Conservation (phyloP, 108 stramenopile species). For the Discostella pseudostelligera region DNA sequence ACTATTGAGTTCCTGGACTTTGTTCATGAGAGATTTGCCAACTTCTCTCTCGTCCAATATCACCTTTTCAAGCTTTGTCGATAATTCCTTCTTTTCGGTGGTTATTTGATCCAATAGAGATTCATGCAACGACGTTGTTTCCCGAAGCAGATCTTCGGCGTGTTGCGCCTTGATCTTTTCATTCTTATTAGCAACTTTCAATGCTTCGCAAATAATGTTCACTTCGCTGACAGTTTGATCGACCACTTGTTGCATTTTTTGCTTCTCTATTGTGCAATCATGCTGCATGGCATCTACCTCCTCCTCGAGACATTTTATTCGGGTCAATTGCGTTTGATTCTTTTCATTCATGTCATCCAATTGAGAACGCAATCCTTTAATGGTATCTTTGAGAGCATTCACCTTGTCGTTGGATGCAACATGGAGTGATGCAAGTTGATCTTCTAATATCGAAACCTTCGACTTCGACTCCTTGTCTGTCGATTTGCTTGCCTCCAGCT, state of each 20-base stretch:
- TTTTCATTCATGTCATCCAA: slow-evolving; percentile 4
- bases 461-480: slow-evolving; percentile 16
- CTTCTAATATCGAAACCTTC: slow-evolving; percentile 5
- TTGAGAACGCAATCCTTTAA: slow-evolving; percentile 18
- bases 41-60: slow-evolving; percentile 29
- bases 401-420: slow-evolving; percentile 16
- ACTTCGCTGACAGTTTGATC: slow-evolving; percentile 16
- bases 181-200: slow-evolving; percentile 7
- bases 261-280: slow-evolving; percentile 10
- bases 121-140: slow-evolving; percentile 12
- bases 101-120: slow-evolving; percentile 21
- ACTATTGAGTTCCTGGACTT: slow-evolving; percentile 28
- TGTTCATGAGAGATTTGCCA: slow-evolving; percentile 27
- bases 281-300: slow-evolving; percentile 1
- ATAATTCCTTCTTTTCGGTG: slow-evolving; percentile 10
- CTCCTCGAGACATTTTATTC: slow-evolving; percentile 13
- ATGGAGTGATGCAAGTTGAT: slow-evolving; percentile 14
- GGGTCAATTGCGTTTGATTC: slow-evolving; percentile 12
- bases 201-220: slow-evolving; percentile 21
- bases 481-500: slow-evolving; percentile 15
- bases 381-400: slow-evolving; percentile 1
- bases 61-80: slow-evolving; percentile 8
- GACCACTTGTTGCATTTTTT: slow-evolving; percentile 15
- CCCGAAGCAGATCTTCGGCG: slow-evolving; percentile 7
- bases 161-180: slow-evolving; percentile 15